phyloP scores from a whole-genome alignment of 257 asterid genomes.

The Nicotiana obtusifolia region DNA sequence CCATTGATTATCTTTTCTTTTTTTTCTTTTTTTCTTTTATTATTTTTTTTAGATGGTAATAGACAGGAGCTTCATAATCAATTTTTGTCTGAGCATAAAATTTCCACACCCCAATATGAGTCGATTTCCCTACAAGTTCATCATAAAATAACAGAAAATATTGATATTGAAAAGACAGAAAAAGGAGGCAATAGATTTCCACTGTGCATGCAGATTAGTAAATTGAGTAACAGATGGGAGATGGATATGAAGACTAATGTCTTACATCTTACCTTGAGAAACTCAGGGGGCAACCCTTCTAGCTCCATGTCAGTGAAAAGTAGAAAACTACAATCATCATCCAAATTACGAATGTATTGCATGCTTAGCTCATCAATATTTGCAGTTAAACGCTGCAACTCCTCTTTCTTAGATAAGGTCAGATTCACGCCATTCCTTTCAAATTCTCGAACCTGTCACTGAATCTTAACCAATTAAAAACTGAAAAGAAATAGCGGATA shows the following conservation, averaged over 20 bases:
- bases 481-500: constrained; percentile 25
- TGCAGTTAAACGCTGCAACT: constrained; percentile 64
- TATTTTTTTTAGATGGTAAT: no score
- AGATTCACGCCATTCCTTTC: constrained; percentile 88
- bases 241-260: not conserved
- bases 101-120: not conserved
- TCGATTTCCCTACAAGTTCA: not conserved
- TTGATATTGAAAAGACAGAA: constrained; percentile 11
- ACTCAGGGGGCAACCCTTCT: constrained; percentile 75
- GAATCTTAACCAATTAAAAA: constrained; percentile 42
- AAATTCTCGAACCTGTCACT: constrained; percentile 97
- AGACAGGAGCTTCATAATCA: not conserved
- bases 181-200: not conserved
- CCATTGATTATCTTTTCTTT: not conserved
- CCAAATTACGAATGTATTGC: constrained; percentile 70
- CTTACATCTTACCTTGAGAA: constrained; percentile 51
- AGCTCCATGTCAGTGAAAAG: constrained; percentile 64
- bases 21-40: no score
- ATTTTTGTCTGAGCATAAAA: not conserved
- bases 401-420: constrained; percentile 78
- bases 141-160: not conserved
- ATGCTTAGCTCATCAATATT: constrained; percentile 79
- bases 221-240: not conserved
- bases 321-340: constrained; percentile 58
- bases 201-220: not conserved